A percentile compares a stretch with the other conserved stretches of the same genome.
These are phyloP conservation scores for Candida sphagnicola DNA, from an alignment of 805 yeast species.

Conservation along the genomic window DNA sequence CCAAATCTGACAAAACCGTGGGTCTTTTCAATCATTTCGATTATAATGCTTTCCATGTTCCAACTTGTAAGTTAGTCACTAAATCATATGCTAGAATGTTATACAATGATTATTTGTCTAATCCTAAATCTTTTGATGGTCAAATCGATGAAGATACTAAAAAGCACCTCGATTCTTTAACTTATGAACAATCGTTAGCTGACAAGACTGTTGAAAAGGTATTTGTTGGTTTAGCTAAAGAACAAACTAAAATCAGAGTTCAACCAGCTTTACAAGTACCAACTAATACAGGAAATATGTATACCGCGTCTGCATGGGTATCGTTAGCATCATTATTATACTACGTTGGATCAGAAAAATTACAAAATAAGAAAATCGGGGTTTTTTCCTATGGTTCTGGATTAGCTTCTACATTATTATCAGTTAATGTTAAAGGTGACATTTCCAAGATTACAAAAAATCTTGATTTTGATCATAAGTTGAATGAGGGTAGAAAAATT, in stretches of 20 bases:
- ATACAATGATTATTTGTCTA: conserved; percentile 79
- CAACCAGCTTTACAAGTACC: conserved; percentile 80
- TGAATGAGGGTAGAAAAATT: conserved; percentile 57
- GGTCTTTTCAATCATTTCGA: conserved; percentile 73
- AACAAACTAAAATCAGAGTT: conserved; percentile 61
- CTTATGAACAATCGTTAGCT: conserved; percentile 73
- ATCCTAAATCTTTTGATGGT: conserved; percentile 55
- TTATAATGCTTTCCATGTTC: conserved; percentile 95
- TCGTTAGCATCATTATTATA: conserved; percentile 78
- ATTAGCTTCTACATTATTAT: conserved; percentile 84
- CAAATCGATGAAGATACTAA: conserved; percentile 48
- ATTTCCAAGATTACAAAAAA: conserved; percentile 58
- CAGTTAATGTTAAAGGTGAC: conserved; percentile 79
- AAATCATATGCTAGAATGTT: conserved; percentile 90
- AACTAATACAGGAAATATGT: conserved; percentile 97
- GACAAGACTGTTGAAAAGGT: conserved; percentile 83
- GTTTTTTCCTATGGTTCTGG: conserved; percentile 98
- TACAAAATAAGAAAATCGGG: conserved; percentile 84
- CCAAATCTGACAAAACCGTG: conserved; percentile 49
- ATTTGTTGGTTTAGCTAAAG: conserved; percentile 75
- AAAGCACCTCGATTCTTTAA: conserved; percentile 45
- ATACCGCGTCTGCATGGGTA: conserved; percentile 91
- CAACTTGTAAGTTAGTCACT: conserved; percentile 91
- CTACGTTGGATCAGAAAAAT: conserved; percentile 66
- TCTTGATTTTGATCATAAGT: conserved; percentile 64